These are phyloP conservation scores for Suhomyces atakaporum DNA, from an alignment of 1,139 yeast genomes.

Conservation along the genomic window DNA sequence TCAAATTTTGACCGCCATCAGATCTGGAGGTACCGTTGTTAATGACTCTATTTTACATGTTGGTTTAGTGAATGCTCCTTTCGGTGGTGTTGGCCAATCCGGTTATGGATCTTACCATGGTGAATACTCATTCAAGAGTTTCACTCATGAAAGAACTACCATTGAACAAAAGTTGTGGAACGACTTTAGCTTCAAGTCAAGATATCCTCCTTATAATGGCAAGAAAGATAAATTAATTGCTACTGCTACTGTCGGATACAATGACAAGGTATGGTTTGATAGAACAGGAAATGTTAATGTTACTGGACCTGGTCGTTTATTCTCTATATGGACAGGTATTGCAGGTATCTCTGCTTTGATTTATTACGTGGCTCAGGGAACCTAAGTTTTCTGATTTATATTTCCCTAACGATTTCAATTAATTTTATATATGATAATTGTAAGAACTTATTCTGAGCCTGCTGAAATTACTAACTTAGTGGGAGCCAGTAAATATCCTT, in stretches of 20 bases:
- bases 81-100: constrained; percentile 88
- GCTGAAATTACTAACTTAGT: neutral
- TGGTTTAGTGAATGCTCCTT: constrained; percentile 72
- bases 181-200: constrained; percentile 55
- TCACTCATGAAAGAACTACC: constrained; percentile 75
- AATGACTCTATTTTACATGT: constrained; percentile 79
- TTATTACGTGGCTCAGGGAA: constrained; percentile 21
- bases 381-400: constrained; percentile 4
- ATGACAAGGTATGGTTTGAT: constrained; percentile 39
- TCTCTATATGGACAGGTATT: constrained; percentile 35
- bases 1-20: constrained; percentile 50
- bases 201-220: constrained; percentile 68
- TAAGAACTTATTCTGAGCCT: neutral
- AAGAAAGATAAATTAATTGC: constrained; percentile 34
- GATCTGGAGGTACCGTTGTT: constrained; percentile 74
- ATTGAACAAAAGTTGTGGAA: constrained; percentile 68
- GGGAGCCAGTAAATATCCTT: neutral
- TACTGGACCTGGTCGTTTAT: constrained; percentile 38
- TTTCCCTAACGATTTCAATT: too few species aligned
- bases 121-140: constrained; percentile 64
- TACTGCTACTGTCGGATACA: constrained; percentile 29
- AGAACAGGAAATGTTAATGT: constrained; percentile 37
- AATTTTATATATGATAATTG: too few species aligned
- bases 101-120: constrained; percentile 89
- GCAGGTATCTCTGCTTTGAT: constrained; percentile 34